These are phyloP conservation scores for Castanospermum australe DNA, from an alignment of 306 rosid genomes.

Conservation along the genomic window DNA sequence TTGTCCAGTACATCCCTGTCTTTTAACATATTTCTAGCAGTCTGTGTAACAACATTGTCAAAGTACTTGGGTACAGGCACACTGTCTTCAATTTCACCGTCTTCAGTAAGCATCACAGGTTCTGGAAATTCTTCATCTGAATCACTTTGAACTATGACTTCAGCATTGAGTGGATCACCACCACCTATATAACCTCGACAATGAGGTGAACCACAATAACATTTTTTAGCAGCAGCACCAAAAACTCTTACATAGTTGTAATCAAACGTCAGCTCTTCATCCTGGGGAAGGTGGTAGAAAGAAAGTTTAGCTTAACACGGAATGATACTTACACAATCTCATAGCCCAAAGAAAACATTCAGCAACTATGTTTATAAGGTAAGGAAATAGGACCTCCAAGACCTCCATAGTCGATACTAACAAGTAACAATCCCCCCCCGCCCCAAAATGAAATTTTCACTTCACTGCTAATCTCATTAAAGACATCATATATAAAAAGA, in stretches of 20 bases:
- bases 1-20: slow-evolving; percentile 40
- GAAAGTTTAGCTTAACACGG: slow-evolving; percentile 15
- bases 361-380: slow-evolving; percentile 15
- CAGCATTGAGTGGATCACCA: slow-evolving; percentile 77
- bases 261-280: slow-evolving; percentile 98
- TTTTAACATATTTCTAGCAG: slow-evolving; percentile 34
- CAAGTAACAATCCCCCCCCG: background rate
- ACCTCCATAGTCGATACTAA: slow-evolving; percentile 10
- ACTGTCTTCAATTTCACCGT: slow-evolving; percentile 42
- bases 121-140: slow-evolving; percentile 96
- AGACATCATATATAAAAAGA: background rate
- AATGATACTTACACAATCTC: slow-evolving; percentile 18
- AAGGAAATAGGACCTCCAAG: slow-evolving; percentile 17
- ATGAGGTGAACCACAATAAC: slow-evolving; percentile 75
- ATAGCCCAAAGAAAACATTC: slow-evolving; percentile 16
- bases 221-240: slow-evolving; percentile 99
- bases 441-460: background rate
- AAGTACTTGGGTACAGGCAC: slow-evolving; percentile 28
- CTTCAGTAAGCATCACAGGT: slow-evolving; percentile 65
- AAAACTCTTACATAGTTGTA: slow-evolving; percentile 99
- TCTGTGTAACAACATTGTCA: slow-evolving; percentile 29
- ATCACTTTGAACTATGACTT: slow-evolving; percentile 77
- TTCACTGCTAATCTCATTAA: background rate
- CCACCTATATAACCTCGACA: slow-evolving; percentile 95
- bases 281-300: slow-evolving; percentile 52